These are phyloP conservation scores for Wallemia hederae DNA, from an alignment of 1,284 basidiomycete genomes.

Conservation along the genomic window DNA sequence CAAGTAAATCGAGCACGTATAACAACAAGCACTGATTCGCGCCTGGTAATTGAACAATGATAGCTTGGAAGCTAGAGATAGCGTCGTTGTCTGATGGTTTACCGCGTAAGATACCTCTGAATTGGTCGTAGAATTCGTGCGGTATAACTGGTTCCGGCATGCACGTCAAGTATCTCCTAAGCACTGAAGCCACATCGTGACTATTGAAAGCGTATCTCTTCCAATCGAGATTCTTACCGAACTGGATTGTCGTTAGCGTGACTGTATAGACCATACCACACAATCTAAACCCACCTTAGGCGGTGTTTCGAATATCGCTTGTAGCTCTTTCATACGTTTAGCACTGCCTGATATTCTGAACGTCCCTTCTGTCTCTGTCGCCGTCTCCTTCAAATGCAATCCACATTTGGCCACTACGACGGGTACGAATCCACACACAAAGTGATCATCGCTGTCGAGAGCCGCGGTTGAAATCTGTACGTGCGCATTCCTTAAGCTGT, in stretches of 20 bases:
- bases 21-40: constrained; percentile 79
- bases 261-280: not conserved
- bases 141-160: constrained; percentile 89
- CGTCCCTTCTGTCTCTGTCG: constrained; percentile 77
- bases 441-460: constrained; percentile 37
- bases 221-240: constrained; percentile 82
- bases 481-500: constrained; percentile 56
- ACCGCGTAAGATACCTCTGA: constrained; percentile 49
- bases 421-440: constrained; percentile 79
- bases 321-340: constrained; percentile 84
- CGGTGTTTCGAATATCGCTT: constrained; percentile 60
- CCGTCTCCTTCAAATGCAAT: constrained; percentile 67
- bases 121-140: constrained; percentile 62
- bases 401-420: constrained; percentile 93
- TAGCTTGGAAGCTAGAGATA: constrained; percentile 44
- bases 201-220: constrained; percentile 52
- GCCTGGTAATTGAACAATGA: constrained; percentile 58
- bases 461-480: constrained; percentile 87
- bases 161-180: constrained; percentile 76
- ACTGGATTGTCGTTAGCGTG: constrained; percentile 22
- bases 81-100: constrained; percentile 33
- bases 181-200: constrained; percentile 88
- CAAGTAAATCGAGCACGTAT: constrained; percentile 81
- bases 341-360: constrained; percentile 81
- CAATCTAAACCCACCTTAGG: constrained; percentile 33